These are phyloP conservation scores for Cruciata laevipes DNA, from an alignment of 257 asterid genomes.

Conservation along the genomic window DNA sequence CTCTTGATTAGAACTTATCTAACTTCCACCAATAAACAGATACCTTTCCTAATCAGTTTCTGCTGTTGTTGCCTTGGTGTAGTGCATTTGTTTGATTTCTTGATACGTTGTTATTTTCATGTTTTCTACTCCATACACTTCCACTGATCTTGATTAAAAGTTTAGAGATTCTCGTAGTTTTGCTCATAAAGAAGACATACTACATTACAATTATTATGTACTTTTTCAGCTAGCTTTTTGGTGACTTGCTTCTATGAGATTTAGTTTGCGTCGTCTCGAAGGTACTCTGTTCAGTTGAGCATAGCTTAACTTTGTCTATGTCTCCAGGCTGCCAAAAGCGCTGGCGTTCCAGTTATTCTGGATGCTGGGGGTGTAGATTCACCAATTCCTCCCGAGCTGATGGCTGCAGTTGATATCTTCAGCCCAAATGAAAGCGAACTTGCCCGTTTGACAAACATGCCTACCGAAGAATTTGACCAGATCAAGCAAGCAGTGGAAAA, in stretches of 20 bases:
- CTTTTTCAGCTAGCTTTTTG: background rate
- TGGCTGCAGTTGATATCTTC: conserved; percentile 46
- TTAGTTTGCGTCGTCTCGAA: background rate
- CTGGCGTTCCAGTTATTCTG: conserved; percentile 72
- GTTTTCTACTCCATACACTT: too few species aligned
- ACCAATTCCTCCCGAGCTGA: conserved; percentile 70
- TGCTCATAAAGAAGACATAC: background rate
- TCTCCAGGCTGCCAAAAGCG: conserved; percentile 73
- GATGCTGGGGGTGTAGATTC: conserved; percentile 97
- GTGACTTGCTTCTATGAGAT: too few species aligned
- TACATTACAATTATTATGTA: background rate
- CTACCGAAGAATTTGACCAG: conserved; percentile 73
- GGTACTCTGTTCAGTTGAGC: background rate
- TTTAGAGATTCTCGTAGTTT: background rate
- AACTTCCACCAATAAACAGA: too few species aligned
- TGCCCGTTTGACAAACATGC: conserved; percentile 72
- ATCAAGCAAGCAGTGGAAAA: conserved; percentile 65
- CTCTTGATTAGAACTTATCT: too few species aligned
- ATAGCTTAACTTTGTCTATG: background rate
- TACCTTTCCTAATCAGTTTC: too few species aligned
- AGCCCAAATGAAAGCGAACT: conserved; percentile 96
- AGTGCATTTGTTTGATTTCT: too few species aligned
- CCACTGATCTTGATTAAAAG: too few species aligned
- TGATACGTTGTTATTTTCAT: too few species aligned
- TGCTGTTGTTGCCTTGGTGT: too few species aligned